These are phyloP conservation scores for Teunomyces atbi DNA, from an alignment of 805 yeast genomes.

Conservation along the genomic window DNA sequence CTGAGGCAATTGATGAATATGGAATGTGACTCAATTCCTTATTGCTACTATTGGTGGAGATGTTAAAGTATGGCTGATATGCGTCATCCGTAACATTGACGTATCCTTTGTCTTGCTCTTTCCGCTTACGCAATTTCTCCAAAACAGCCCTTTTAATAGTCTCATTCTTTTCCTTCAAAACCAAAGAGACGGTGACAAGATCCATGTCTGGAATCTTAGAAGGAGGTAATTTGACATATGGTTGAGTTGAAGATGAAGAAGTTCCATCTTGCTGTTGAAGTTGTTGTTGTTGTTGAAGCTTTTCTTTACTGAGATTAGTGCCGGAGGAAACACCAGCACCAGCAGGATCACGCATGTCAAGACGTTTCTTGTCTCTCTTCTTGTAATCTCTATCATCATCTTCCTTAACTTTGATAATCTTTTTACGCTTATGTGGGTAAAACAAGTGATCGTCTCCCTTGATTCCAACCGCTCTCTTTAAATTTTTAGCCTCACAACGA, in stretches of 20 bases:
- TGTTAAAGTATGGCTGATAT: slow-evolving; percentile 73
- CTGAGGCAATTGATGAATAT: slow-evolving; percentile 70
- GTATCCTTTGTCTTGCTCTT: slow-evolving; percentile 70
- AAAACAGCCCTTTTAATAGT: slow-evolving; percentile 81
- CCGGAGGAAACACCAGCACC: not conserved
- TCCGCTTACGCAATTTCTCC: slow-evolving; percentile 74
- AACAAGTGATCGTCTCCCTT: slow-evolving; percentile 84
- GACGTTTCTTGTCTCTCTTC: slow-evolving; percentile 20
- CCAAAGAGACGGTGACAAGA: slow-evolving; percentile 74
- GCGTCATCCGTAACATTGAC: slow-evolving; percentile 86
- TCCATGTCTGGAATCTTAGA: slow-evolving; percentile 93
- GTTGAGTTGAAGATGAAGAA: slow-evolving; percentile 48
- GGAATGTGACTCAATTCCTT: slow-evolving; percentile 67
- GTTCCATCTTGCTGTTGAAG: slow-evolving; percentile 8
- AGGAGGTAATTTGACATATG: slow-evolving; percentile 83
- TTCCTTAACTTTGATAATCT: slow-evolving; percentile 33
- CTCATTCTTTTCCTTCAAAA: slow-evolving; percentile 70
- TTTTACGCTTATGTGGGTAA: slow-evolving; percentile 72
- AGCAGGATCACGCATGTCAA: slow-evolving; percentile 17
- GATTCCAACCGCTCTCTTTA: slow-evolving; percentile 73
- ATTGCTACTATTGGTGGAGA: slow-evolving; percentile 50
- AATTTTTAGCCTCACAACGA: slow-evolving; percentile 66
- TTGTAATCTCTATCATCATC: slow-evolving; percentile 30
- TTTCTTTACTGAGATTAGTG: not conserved
- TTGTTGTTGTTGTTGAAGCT: slow-evolving; percentile 12